Evolutionary conservation across 2,329 filamentous ascomycete genomes (phyloP).

Genomic region (Anisogramma anomala): DNA sequence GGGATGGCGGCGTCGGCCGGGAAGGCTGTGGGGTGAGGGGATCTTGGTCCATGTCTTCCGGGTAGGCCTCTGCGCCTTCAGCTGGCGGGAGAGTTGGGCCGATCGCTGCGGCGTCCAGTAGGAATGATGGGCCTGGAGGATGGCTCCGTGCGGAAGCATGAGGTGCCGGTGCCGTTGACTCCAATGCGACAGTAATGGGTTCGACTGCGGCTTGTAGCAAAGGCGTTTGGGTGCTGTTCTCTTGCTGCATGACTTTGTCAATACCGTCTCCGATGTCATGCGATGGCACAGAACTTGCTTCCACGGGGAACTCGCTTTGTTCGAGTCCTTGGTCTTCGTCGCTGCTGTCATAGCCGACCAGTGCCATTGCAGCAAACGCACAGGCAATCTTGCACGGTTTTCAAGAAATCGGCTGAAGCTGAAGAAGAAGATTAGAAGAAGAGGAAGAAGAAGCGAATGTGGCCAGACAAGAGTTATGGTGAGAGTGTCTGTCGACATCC

Average conservation of each 20-base stretch:
- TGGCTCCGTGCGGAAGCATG: neutral
- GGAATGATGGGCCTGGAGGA: neutral
- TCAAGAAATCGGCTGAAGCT: neutral
- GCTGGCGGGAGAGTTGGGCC: constrained; percentile 13
- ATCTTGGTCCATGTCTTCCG: constrained; percentile 7
- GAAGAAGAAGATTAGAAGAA: no score
- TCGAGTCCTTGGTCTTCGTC: constrained; percentile 34
- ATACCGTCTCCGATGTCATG: no score
- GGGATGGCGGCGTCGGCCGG: constrained; percentile 34
- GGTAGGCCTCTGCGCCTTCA: constrained; percentile 14
- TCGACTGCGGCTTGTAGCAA: neutral
- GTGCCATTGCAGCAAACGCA: constrained; percentile 26
- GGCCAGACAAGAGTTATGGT: no score
- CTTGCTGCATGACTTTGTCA: neutral
- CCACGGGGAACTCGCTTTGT: neutral
- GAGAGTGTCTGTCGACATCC: no score
- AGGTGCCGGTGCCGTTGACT: neutral
- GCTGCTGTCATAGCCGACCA: constrained; percentile 41
- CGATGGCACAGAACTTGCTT: neutral
- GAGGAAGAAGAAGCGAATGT: no score
- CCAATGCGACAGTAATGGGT: no score
- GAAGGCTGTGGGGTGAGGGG: neutral
- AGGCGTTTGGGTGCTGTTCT: neutral
- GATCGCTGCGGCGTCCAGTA: constrained; percentile 4
- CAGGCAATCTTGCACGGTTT: neutral